phyloP scores from a whole-genome alignment of 306 rosid genomes.

The Potentilla sterilis region DNA sequence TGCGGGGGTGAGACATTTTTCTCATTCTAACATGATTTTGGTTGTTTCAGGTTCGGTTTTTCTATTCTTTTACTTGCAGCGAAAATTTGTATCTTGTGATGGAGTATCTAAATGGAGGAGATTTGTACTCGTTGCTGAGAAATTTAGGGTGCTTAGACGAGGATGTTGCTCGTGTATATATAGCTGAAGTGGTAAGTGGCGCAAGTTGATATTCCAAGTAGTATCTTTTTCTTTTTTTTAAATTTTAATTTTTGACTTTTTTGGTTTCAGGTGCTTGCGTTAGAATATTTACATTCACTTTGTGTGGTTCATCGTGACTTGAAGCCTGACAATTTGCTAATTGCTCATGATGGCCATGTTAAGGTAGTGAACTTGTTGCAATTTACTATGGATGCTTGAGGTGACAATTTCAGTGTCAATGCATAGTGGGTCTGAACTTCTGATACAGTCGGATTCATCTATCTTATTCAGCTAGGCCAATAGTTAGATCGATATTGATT shows the following conservation, averaged over 20 bases:
- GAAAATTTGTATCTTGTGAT: slow-evolving; percentile 96
- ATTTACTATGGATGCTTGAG: slow-evolving; percentile 7
- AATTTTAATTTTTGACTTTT: not conserved
- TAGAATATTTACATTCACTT: slow-evolving; percentile 93
- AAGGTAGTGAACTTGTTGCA: slow-evolving; percentile 51
- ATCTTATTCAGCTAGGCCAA: not conserved
- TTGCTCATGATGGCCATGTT: slow-evolving; percentile 97
- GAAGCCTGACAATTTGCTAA: slow-evolving; percentile 95
- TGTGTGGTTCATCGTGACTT: slow-evolving; percentile 94
- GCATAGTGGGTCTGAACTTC: not conserved
- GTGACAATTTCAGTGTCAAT: not conserved
- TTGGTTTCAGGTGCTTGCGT: slow-evolving; percentile 75
- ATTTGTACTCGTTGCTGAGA: slow-evolving; percentile 90
- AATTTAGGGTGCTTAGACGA: slow-evolving; percentile 94
- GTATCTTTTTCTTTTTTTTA: not conserved
- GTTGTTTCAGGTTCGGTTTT: slow-evolving; percentile 86
- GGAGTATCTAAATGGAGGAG: slow-evolving; percentile 99
- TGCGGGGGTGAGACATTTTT: slow-evolving; percentile 22
- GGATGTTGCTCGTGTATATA: slow-evolving; percentile 93
- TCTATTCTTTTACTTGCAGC: slow-evolving; percentile 96
- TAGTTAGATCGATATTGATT: not conserved
- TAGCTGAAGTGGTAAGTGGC: slow-evolving; percentile 87
- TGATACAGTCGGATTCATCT: not conserved
- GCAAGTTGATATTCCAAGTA: slow-evolving; percentile 7
- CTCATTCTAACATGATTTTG: slow-evolving; percentile 31